Evolutionary conservation across 768 basidiomycete genomes (phyloP).

Genomic region (Sarcodon aspratus): DNA sequence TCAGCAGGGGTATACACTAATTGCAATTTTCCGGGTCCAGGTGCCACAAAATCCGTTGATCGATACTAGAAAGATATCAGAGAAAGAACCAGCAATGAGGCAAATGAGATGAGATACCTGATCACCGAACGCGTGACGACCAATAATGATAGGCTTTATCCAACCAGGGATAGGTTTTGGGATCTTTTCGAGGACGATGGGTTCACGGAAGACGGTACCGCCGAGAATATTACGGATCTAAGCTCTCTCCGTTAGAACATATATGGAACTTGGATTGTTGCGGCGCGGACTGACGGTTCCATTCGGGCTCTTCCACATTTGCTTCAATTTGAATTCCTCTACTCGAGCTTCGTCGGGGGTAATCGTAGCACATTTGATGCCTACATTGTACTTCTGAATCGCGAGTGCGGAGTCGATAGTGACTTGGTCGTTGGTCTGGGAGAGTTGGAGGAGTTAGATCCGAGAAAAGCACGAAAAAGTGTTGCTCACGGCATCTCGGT

Average conservation of each 20-base stretch:
- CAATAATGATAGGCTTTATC: slow-evolving; percentile 93
- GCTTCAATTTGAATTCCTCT: slow-evolving; percentile 93
- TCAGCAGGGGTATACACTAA: slow-evolving; percentile 79
- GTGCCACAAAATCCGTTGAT: slow-evolving; percentile 85
- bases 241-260: background rate
- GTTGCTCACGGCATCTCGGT: slow-evolving; percentile 63
- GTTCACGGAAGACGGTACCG: slow-evolving; percentile 97
- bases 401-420: slow-evolving; percentile 92
- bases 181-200: slow-evolving; percentile 84
- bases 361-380: slow-evolving; percentile 99
- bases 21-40: slow-evolving; percentile 89
- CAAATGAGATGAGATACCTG: slow-evolving; percentile 33
- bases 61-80: slow-evolving; percentile 50
- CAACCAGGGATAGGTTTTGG: slow-evolving; percentile 95
- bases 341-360: slow-evolving; percentile 97
- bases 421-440: slow-evolving; percentile 84
- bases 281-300: slow-evolving; percentile 55
- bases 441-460: background rate
- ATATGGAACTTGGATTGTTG: background rate
- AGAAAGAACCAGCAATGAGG: background rate
- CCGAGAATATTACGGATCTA: slow-evolving; percentile 96
- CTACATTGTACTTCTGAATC: slow-evolving; percentile 88
- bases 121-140: slow-evolving; percentile 96
- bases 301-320: slow-evolving; percentile 98
- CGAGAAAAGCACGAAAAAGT: background rate